phyloP scores from a whole-genome alignment of 2,329 filamentous ascomycete genomes.

The Neophaeococcomyces aloes region DNA sequence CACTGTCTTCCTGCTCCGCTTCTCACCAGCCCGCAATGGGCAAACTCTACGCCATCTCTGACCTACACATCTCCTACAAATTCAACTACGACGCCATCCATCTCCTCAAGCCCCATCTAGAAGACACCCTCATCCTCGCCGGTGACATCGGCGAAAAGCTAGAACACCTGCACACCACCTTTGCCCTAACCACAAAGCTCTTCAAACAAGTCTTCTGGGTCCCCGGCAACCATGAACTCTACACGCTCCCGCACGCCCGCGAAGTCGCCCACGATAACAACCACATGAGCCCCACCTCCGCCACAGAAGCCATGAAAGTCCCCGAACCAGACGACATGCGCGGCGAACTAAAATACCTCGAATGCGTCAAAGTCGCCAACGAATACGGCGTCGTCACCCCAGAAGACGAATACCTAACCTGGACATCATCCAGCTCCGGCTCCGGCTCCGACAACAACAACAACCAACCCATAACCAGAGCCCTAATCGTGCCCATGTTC shows the following conservation, averaged over 20 bases:
- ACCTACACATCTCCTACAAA: conserved; percentile 21
- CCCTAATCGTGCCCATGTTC: conserved; percentile 46
- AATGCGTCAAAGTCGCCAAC: conserved; percentile 44
- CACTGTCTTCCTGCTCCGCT: no score
- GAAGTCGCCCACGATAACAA: conserved; percentile 19
- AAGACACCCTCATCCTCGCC: conserved; percentile 21
- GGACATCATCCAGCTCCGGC: conserved; percentile 28
- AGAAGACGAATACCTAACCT: conserved; percentile 45
- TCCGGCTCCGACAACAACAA: conserved; percentile 17
- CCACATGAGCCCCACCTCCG: conserved; percentile 15
- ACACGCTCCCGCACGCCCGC: conserved; percentile 34
- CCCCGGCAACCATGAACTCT: conserved; percentile 50
- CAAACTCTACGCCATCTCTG: conserved; percentile 20
- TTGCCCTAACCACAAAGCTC: conserved; percentile 17
- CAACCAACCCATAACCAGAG: conserved; percentile 37
- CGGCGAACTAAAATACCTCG: conserved; percentile 45
- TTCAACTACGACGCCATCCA: conserved; percentile 20
- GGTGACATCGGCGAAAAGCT: conserved; percentile 21
- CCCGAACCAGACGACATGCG: conserved; percentile 25
- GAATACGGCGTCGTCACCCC: conserved; percentile 45
- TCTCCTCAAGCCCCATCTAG: conserved; percentile 14
- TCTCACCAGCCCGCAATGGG: conserved; percentile 14
- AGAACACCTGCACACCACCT: conserved; percentile 19
- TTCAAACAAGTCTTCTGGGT: conserved; percentile 35
- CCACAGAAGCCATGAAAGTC: conserved; percentile 6